Conservation (phyloP, 495 filamentous ascomycete genomes). For the Daldinia grandis region DNA sequence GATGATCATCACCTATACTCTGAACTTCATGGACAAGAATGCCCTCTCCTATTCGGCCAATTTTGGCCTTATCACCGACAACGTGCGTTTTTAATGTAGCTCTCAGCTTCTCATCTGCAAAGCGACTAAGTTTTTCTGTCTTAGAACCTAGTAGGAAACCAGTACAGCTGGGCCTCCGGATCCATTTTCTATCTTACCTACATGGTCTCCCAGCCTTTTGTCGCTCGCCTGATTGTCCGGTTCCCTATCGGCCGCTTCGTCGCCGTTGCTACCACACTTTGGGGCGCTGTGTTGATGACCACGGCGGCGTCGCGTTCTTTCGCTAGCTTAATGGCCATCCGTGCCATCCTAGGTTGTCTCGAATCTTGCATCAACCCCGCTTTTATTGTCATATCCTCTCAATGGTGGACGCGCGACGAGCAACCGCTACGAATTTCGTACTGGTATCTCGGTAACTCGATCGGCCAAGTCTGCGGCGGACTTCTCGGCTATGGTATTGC, state of each 20-base stretch:
- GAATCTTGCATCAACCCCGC: conserved; percentile 60
- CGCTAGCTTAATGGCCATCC: conserved; percentile 50
- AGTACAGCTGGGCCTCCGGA: conserved; percentile 64
- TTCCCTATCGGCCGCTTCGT: conserved; percentile 67
- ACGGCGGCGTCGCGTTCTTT: conserved; percentile 53
- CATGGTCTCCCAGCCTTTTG: conserved; percentile 62
- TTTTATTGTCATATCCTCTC: conserved; percentile 59
- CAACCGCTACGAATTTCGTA: conserved; percentile 57
- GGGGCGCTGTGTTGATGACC: conserved; percentile 54
- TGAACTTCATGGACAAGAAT: conserved; percentile 68
- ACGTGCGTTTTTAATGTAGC: conserved; percentile 14
- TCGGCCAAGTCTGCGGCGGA: conserved; percentile 59
- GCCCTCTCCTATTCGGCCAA: conserved; percentile 61
- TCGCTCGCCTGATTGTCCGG: conserved; percentile 65
- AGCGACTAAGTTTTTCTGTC: conserved; percentile 56
- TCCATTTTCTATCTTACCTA: conserved; percentile 64
- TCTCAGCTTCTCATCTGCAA: conserved; percentile 11
- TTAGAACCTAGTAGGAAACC: conserved; percentile 50
- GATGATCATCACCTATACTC: conserved; percentile 34
- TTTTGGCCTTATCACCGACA: conserved; percentile 29
- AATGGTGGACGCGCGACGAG: conserved; percentile 61
- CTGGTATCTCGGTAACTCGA: conserved; percentile 62
- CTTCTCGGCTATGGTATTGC: conserved; percentile 55
- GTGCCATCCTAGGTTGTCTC: conserved; percentile 61
- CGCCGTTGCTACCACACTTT: conserved; percentile 52